These are phyloP conservation scores for Knoxdaviesia capensis DNA, from an alignment of 2,329 filamentous ascomycete genomes.

Conservation along the genomic window DNA sequence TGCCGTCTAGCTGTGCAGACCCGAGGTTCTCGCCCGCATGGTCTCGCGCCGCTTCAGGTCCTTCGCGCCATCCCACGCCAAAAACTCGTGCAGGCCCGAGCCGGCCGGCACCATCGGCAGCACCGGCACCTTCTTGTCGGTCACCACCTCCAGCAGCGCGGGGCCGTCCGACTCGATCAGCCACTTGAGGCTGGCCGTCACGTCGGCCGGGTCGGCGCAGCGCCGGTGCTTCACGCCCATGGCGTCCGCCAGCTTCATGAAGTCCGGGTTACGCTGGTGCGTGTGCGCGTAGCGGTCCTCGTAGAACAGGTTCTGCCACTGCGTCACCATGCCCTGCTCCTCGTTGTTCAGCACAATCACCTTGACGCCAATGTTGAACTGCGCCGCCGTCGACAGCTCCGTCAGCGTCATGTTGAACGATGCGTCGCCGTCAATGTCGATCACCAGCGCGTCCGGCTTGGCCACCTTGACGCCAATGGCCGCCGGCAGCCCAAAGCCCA, in stretches of 20 bases:
- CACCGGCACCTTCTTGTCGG: slow-evolving; percentile 85
- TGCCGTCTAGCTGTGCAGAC: slow-evolving; percentile 19
- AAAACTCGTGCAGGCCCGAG: slow-evolving; percentile 75
- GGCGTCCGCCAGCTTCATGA: slow-evolving; percentile 77
- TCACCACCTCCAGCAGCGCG: slow-evolving; percentile 77
- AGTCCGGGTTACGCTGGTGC: slow-evolving; percentile 77
- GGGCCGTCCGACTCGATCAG: slow-evolving; percentile 60
- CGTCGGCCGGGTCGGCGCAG: slow-evolving; percentile 54
- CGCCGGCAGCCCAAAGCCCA: slow-evolving; percentile 88
- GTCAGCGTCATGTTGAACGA: slow-evolving; percentile 98
- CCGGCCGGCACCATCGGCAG: slow-evolving; percentile 91
- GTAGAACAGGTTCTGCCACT: slow-evolving; percentile 92
- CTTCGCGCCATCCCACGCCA: slow-evolving; percentile 64
- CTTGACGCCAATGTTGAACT: slow-evolving; percentile 95
- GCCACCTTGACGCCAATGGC: slow-evolving; percentile 88
- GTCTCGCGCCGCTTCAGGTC: slow-evolving; percentile 45
- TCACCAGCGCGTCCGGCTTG: slow-evolving; percentile 58
- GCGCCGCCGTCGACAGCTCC: slow-evolving; percentile 76
- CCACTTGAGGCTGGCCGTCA: slow-evolving; percentile 66
- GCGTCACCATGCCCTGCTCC: slow-evolving; percentile 90
- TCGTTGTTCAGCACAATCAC: slow-evolving; percentile 91
- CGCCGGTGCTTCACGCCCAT: slow-evolving; percentile 70
- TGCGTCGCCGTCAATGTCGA: slow-evolving; percentile 96
- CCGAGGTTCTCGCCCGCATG: slow-evolving; percentile 42
- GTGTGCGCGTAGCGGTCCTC: slow-evolving; percentile 76